Evolutionary conservation across 352 stramenopile species (phyloP).

Genomic region (Globisporangium canariense): DNA sequence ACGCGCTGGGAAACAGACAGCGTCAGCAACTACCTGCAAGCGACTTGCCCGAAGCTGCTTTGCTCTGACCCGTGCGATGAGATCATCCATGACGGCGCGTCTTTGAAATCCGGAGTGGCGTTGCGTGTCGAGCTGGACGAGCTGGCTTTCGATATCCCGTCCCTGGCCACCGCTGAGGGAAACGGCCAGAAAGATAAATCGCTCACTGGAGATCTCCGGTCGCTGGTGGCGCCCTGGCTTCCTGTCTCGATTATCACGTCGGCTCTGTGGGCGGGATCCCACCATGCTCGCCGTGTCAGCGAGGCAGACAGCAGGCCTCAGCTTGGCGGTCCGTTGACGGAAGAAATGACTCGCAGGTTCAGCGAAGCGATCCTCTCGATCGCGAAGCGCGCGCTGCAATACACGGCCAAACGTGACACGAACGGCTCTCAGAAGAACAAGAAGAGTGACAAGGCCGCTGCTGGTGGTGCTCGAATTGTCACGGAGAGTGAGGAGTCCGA

Average conservation of each 20-base stretch:
- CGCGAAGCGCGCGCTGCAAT: slow-evolving; percentile 50
- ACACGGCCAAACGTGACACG: slow-evolving; percentile 31
- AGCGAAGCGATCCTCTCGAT: slow-evolving; percentile 63
- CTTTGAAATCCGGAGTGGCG: slow-evolving; percentile 78
- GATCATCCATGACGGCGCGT: slow-evolving; percentile 80
- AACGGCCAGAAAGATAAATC: slow-evolving; percentile 11
- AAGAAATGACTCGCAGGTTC: slow-evolving; percentile 61
- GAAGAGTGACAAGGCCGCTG: slow-evolving; percentile 6
- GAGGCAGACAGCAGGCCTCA: slow-evolving; percentile 53
- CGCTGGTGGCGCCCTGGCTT: slow-evolving; percentile 1
- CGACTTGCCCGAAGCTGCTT: slow-evolving; percentile 73
- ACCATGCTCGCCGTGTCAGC: slow-evolving; percentile 34
- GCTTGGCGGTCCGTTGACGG: slow-evolving; percentile 53
- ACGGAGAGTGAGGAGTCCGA: slow-evolving; percentile 17
- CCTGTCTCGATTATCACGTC: slow-evolving; percentile 12
- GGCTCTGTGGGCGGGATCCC: slow-evolving; percentile 13
- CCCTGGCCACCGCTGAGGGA: neutral
- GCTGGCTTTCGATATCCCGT: slow-evolving; percentile 28
- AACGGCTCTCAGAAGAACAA: neutral
- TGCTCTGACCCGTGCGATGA: slow-evolving; percentile 82
- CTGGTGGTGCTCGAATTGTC: slow-evolving; percentile 15
- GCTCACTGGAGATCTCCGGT: slow-evolving; percentile 1
- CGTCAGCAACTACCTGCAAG: slow-evolving; percentile 65
- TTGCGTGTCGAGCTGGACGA: slow-evolving; percentile 63
- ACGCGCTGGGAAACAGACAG: slow-evolving; percentile 85